These are phyloP conservation scores for Metschnikowia orientalis DNA, from an alignment of 805 yeast genomes.

Conservation along the genomic window DNA sequence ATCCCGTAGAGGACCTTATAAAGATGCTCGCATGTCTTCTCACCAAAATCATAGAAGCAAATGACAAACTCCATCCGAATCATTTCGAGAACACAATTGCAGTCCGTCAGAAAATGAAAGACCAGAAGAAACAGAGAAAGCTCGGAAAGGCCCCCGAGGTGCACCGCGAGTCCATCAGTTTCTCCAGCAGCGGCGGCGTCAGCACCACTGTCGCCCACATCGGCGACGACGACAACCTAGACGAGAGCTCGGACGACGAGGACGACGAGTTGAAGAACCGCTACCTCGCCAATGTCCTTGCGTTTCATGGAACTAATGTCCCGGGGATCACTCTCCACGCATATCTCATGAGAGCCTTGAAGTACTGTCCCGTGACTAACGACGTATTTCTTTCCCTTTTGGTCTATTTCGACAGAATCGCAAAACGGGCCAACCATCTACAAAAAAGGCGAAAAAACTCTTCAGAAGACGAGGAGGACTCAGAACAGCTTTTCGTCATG, in stretches of 20 bases:
- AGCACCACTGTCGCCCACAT: constrained; percentile 18
- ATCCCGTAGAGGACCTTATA: constrained; percentile 75
- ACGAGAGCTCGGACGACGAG: constrained; percentile 24
- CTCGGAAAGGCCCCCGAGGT: constrained; percentile 17
- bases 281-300: constrained; percentile 66
- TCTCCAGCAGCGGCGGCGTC: constrained; percentile 11
- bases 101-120: constrained; percentile 34
- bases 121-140: constrained; percentile 28
- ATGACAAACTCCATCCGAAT: constrained; percentile 76
- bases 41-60: constrained; percentile 84
- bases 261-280: constrained; percentile 45
- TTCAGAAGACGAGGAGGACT: constrained; percentile 19
- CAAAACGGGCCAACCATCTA: constrained; percentile 67
- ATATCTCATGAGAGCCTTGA: constrained; percentile 82
- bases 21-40: constrained; percentile 81
- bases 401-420: constrained; percentile 92
- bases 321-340: constrained; percentile 94
- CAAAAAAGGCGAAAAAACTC: constrained; percentile 25
- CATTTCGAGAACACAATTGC: constrained; percentile 49
- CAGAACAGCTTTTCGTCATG: constrained; percentile 78
- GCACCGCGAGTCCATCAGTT: constrained; percentile 10
- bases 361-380: constrained; percentile 97
- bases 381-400: constrained; percentile 87
- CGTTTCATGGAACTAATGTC: constrained; percentile 92
- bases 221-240: constrained; percentile 23